Evolutionary conservation across 2,329 filamentous ascomycete species (phyloP), one percentile per base, ranked within the genome.

Genomic region (Epichloe amarillans): DNA sequence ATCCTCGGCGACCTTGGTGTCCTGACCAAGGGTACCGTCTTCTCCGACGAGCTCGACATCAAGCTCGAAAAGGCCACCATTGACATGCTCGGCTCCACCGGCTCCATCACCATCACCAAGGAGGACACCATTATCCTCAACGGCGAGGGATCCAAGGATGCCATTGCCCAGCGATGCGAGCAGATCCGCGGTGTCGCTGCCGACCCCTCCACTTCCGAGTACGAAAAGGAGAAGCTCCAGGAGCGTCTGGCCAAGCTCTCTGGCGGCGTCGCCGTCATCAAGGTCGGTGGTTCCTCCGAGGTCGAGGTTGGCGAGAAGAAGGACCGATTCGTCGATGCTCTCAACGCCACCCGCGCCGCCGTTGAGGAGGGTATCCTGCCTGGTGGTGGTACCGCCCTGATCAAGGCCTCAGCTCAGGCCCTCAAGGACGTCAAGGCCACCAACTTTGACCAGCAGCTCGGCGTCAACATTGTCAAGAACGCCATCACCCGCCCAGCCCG

Each of bases 181-280:
- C 93, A 98, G 79, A 98, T 98, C 72, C 90, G 93, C 61, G 90
- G 91, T 60, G 89, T 97, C 72, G 95, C 96, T 77, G 79, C 77
- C 56, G 93, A 98, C 75, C 86, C 91, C 58, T 84, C 80, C 62
- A 98, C 93, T 57, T 96, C 90, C 46, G 93, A 98, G 66, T 98
- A 98, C 75, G 93, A 98, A 82, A 97, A 96, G 82, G 93, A 98
- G 86, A 98, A 98, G 83, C 88, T 98, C 58, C 93, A 97, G 77
- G 93, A 98, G 79, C 93, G 93, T 75, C 87, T 98, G 55, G 93
- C 93, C 62, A 98, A 98, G 84, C 87, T 98, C 60, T 97, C 93
- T 60, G 93, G 93, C 58, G 93, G 93, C 80, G 93, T 98, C 62
- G 93, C 93, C 62, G 93, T 98, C 72, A 97, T 98, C 80, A 96